Base-by-base conservation (phyloP, 768 basidiomycete species). In the Obba rivulosa region DNA sequence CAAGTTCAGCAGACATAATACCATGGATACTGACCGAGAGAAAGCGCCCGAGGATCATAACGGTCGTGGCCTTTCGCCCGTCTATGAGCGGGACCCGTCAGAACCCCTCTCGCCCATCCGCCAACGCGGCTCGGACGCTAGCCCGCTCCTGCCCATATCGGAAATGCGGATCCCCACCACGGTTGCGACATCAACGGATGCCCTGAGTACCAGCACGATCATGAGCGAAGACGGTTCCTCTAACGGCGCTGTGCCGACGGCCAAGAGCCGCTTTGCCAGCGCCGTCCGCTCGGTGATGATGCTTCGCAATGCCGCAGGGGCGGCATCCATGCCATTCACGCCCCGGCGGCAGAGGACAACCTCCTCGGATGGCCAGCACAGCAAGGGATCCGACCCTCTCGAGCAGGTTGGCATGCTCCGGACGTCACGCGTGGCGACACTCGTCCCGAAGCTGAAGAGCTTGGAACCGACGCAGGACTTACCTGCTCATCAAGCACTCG, bases 401-500 rank as follows among this genome's bases (percentile, higher is more conserved):
- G 59, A 64, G 42, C 62, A 67, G 16, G 63, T 67, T 34, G 66
- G 66, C 8, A 60, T 74, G 16, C 48, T 60, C n/a, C 61, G 73
- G 35, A 68, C 71, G 17, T 80, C 83, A 16, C 74, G 83, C n/a
- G 66, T 85, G 4, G 69, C 77, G 20, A 63, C 64, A 7, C 63
- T 87, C 39, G 67, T 74, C n/a, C 78, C 81, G 14, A 80, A 75
- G 53, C 64, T 89, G 46, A 71, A 69, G 49, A 69, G 67, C 38
- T 59, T 87, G 54, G 70, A 75, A 46, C 62, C 75, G 8, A 80
- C 78, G 0, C 77, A 86, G 57, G 82, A 80, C 52, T 62, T 85
- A 18, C 74, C 75, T 9, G 79, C 80, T 4, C 87, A 88, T 62
- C 67, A 72, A 45, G 85, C 81, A 7, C 74, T 87, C 23, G 85